Evolutionary conservation across 495 filamentous ascomycete species (phyloP), one percentile per base, ranked within the genome.

Genomic region (Xylaria intraflava): DNA sequence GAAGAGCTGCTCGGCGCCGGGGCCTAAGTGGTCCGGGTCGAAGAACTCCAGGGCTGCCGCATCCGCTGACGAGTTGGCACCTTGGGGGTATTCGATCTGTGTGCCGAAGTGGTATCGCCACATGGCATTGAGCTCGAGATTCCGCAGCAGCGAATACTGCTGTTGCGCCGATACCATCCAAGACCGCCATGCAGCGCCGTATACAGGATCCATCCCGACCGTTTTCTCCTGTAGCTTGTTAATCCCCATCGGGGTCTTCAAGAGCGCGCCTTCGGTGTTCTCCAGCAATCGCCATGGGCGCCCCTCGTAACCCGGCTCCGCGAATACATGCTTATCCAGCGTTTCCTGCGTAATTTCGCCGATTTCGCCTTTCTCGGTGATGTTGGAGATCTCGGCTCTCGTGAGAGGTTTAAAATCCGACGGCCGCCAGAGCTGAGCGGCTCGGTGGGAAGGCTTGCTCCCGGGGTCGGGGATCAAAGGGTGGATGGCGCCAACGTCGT

Each of bases 101-200:
- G 63, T 51, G 4, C 63, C 72, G 55, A 81, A 81, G 48, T 79
- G 78, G 58, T 82, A 82, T 14, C 61, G 69, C 30, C 61, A 55
- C 46, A 79, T 55, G 12, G 71, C 58, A 45, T 70, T 62, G 4
- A 62, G 53, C 56, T 80, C 77, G 1, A 82, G 69, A 49, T 81
- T 75, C 20, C 72, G 62, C 11, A 82, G 65, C 50, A 82, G 75
- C 6, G 74, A 79, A 56, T 80, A 79, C 51, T 82, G 78, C 42
- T 78, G 73, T 59, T 81, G 78, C 2, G 76, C 76, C 47, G 70
- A 69, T 16, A 78, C 71, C 6, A 70, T 72, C 78, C 78, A 81
- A 4, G 74, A 67, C 3, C 61, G 59, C 57, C 75, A 59, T 6
- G 51, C 51, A 19, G 33, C 42, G 11, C 43, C 42, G 24, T 46